A percentile compares a stretch with the other conserved stretches of the same genome.
These are phyloP conservation scores for Entoloma clypeatum DNA, from an alignment of 1,284 basidiomycete genomes.

Conservation along the genomic window DNA sequence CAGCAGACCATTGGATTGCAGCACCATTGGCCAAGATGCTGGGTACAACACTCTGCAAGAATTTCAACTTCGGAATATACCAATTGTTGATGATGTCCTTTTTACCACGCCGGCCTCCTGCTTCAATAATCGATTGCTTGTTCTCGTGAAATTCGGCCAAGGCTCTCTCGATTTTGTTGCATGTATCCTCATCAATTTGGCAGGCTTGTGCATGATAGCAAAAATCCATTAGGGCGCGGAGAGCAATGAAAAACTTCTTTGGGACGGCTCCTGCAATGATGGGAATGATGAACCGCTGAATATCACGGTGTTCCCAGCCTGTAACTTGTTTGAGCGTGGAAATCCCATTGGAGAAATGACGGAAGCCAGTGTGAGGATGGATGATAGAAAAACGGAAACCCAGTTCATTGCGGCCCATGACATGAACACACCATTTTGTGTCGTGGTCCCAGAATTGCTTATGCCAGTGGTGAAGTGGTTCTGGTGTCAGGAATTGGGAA, in stretches of 20 bases:
- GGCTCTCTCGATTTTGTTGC: background rate
- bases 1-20: constrained; percentile 10
- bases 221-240: constrained; percentile 1
- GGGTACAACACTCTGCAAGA: too few species aligned
- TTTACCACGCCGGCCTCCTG: constrained; percentile 2
- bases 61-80: constrained; percentile 1
- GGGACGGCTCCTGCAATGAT: constrained; percentile 1
- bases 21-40: too few species aligned
- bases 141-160: constrained; percentile 2
- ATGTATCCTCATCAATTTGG: background rate
- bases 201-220: constrained; percentile 1
- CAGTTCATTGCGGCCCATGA: constrained; percentile 4
- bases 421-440: constrained; percentile 6
- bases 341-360: constrained; percentile 2
- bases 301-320: constrained; percentile 1
- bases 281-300: constrained; percentile 1
- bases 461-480: constrained; percentile 11
- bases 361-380: background rate
- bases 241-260: background rate
- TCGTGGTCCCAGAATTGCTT: constrained; percentile 12
- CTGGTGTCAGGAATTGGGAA: constrained; percentile 7
- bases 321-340: constrained; percentile 1
- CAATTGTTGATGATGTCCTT: background rate
- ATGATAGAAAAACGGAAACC: background rate
- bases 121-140: background rate